A percentile compares a stretch with the other conserved stretches of the same genome.
These are phyloP conservation scores for Boletus insuetus DNA, from an alignment of 768 basidiomycete species.

Conservation along the genomic window DNA sequence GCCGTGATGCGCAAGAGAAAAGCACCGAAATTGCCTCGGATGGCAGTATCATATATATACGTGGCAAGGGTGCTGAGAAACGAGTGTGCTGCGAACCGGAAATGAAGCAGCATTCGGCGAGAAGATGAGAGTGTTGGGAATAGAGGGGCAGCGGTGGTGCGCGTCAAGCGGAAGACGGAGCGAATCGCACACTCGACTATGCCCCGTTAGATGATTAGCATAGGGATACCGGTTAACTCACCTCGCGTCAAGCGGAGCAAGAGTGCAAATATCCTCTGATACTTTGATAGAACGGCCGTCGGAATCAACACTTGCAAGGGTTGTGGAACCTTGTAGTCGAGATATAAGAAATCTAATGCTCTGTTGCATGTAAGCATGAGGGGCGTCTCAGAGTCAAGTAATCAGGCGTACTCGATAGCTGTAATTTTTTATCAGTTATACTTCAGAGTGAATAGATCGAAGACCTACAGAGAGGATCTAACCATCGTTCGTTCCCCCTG, in stretches of 20 bases:
- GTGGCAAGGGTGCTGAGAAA: constrained; percentile 66
- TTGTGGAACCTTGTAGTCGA: constrained; percentile 87
- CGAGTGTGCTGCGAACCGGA: constrained; percentile 70
- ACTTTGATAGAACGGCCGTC: constrained; percentile 71
- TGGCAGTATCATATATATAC: constrained; percentile 80
- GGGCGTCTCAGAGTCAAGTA: neutral
- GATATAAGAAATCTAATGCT: constrained; percentile 85
- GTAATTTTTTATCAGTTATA: constrained; percentile 4
- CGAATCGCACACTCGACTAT: constrained; percentile 67
- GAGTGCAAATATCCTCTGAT: constrained; percentile 80
- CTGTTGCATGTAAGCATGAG: constrained; percentile 36
- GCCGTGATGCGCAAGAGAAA: constrained; percentile 50
- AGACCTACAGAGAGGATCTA: constrained; percentile 74
- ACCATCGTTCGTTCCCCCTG: constrained; percentile 69
- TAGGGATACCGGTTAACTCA: constrained; percentile 27
- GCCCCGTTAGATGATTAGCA: constrained; percentile 1
- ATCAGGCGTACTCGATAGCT: constrained; percentile 23
- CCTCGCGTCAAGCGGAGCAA: constrained; percentile 79
- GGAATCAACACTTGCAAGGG: constrained; percentile 74
- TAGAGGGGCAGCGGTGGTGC: constrained; percentile 39
- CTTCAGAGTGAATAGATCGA: neutral
- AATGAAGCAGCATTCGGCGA: constrained; percentile 56
- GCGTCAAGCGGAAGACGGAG: constrained; percentile 64
- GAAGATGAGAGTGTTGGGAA: constrained; percentile 58
- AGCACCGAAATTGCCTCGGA: constrained; percentile 70